Conservation (phyloP, 371 early-diverging fungal species). For the Dentiscutata heterogama region DNA sequence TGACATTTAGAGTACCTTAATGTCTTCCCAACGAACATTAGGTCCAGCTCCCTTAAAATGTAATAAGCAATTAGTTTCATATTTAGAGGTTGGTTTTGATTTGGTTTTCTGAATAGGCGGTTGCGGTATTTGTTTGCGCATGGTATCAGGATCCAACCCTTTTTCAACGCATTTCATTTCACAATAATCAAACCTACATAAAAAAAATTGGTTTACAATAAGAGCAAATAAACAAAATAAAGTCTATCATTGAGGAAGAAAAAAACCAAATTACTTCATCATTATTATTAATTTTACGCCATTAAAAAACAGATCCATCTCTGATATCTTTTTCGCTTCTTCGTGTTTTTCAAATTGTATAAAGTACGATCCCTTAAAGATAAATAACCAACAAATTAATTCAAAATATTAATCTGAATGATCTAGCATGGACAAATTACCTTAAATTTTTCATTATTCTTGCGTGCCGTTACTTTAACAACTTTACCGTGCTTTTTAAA, state of each 20-base stretch:
- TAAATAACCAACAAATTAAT: not conserved
- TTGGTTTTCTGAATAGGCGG: not conserved
- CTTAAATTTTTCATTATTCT: constrained; percentile 23
- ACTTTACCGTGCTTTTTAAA: constrained; percentile 21
- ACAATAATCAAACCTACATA: constrained; percentile 40
- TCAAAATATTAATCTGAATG: not conserved
- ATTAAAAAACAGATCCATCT: constrained; percentile 6
- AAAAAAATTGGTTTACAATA: not conserved
- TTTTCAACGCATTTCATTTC: constrained; percentile 40
- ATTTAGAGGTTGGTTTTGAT: not conserved
- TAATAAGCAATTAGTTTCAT: not conserved
- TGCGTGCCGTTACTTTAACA: not conserved
- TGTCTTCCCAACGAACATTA: not conserved
- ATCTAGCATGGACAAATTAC: not conserved
- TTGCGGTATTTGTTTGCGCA: constrained; percentile 7
- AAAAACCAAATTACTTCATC: constrained; percentile 23
- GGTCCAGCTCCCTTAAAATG: not conserved
- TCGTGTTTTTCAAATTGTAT: constrained; percentile 14
- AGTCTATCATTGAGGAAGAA: not conserved
- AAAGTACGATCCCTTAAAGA: constrained; percentile 27
- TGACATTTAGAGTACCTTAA: too few relatives aligned
- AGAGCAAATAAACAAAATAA: not conserved
- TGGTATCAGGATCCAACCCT: constrained; percentile 32
- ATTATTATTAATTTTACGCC: constrained; percentile 14
- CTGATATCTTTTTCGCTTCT: constrained; percentile 23